A percentile compares a stretch with the other conserved stretches of the same genome.
These are phyloP conservation scores for Nematodospora anomalae DNA, from an alignment of 1,139 yeast genomes.

Conservation along the genomic window DNA sequence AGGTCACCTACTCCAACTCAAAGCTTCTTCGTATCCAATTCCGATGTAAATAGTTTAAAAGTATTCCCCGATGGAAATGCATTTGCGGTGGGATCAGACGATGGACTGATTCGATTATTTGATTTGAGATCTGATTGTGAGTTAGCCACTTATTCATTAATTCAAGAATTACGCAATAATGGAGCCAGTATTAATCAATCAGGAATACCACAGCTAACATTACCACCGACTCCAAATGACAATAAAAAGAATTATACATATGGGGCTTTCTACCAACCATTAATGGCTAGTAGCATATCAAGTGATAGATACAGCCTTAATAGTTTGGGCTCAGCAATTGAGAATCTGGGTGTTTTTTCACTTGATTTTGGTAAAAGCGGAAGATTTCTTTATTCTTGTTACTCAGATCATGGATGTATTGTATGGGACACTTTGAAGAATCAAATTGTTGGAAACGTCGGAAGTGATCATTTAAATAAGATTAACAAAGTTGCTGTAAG, in stretches of 20 bases:
- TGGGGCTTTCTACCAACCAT: conserved; percentile 4
- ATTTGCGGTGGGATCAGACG: conserved; percentile 75
- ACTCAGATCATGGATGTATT: conserved; percentile 72
- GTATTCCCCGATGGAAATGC: conserved; percentile 73
- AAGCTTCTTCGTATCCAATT: conserved; percentile 58
- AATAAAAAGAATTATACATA: conserved; percentile 1
- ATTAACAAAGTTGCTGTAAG: conserved; percentile 66
- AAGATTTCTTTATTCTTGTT: conserved; percentile 70
- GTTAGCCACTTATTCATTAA: conserved; percentile 51
- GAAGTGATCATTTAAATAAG: conserved; percentile 51
- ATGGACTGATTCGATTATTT: conserved; percentile 68
- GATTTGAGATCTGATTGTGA: conserved; percentile 81
- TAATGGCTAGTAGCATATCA: conserved; percentile 4
- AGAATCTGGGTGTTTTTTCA: conserved; percentile 65
- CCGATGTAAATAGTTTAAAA: conserved; percentile 66
- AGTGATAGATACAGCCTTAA: conserved; percentile 8
- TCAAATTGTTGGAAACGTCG: conserved; percentile 59
- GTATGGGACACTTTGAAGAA: conserved; percentile 78
- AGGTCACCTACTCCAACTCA: conserved; percentile 56
- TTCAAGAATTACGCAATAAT: conserved; percentile 9
- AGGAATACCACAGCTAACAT: conserved; percentile 4
- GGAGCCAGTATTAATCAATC: background rate
- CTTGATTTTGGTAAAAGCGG: conserved; percentile 78
- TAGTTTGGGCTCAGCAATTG: conserved; percentile 34
- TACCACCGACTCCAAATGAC: conserved; percentile 4